A percentile compares a stretch with the other conserved stretches of the same genome.
Evolutionary conservation across 805 yeast genomes (phyloP).

Genomic region (Spencermartinsiella europaea): DNA sequence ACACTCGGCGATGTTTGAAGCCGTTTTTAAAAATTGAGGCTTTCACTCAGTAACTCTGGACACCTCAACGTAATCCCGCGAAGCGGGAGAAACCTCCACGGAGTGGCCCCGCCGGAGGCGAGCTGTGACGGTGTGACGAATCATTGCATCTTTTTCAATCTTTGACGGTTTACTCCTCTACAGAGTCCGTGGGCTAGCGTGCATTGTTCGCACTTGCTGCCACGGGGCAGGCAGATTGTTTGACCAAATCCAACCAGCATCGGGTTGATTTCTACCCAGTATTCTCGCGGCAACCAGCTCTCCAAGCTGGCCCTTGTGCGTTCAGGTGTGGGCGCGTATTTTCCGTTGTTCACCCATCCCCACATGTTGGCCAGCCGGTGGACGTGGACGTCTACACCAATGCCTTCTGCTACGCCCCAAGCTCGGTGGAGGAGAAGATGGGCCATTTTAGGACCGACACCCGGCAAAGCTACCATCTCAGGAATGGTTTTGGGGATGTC

Average conservation of each 20-base stretch:
- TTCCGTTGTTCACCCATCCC: conserved; percentile 60
- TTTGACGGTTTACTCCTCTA: conserved; percentile 11
- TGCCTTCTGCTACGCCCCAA: conserved; percentile 69
- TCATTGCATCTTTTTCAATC: conserved; percentile 8
- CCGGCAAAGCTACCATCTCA: conserved; percentile 68
- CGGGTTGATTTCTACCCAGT: conserved; percentile 85
- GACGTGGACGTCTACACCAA: conserved; percentile 93
- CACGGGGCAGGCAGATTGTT: conserved; percentile 70
- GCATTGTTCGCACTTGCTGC: conserved; percentile 65
- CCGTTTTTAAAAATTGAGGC: no score
- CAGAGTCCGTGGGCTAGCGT: conserved; percentile 51
- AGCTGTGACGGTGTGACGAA: no score
- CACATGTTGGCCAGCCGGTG: conserved; percentile 75
- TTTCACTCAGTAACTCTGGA: no score
- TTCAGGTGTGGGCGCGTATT: conserved; percentile 55
- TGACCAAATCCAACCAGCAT: conserved; percentile 92
- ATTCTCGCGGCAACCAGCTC: conserved; percentile 63
- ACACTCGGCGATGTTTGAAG: no score
- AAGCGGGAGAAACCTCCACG: no score
- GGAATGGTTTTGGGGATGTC: conserved; percentile 71
- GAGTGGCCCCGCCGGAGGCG: no score
- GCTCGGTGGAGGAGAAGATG: conserved; percentile 73
- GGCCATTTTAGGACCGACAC: conserved; percentile 97
- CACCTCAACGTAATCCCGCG: no score
- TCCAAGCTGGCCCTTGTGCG: conserved; percentile 63